A percentile compares a stretch with the other conserved stretches of the same genome.
Evolutionary conservation across 2,329 filamentous ascomycete genomes (phyloP).

Genomic region (Penicillium rolfsii): DNA sequence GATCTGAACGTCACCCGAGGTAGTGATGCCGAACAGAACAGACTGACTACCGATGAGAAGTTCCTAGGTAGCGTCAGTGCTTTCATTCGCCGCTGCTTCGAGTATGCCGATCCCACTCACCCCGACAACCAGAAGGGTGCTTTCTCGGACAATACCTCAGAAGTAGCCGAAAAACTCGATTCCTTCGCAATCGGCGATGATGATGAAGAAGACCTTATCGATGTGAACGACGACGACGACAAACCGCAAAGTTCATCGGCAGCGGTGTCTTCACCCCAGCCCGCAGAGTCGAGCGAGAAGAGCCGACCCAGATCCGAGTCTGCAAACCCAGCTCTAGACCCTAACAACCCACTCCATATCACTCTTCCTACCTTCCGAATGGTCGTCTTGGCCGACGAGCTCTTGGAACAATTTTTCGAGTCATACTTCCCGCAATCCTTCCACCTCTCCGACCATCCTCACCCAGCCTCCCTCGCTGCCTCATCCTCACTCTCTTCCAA

Average conservation of each 20-base stretch:
- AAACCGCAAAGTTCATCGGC: conserved; percentile 33
- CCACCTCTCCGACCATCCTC: conserved; percentile 72
- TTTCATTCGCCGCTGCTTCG: conserved; percentile 94
- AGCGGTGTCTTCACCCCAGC: conserved; percentile 20
- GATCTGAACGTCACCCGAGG: conserved; percentile 52
- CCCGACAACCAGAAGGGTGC: conserved; percentile 59
- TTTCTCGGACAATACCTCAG: conserved; percentile 36
- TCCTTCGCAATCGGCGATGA: conserved; percentile 79
- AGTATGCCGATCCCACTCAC: conserved; percentile 93
- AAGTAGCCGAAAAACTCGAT: conserved; percentile 49
- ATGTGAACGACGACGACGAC: conserved; percentile 37
- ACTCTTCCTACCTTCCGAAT: conserved; percentile 97
- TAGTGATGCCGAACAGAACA: conserved; percentile 45
- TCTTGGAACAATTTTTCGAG: conserved; percentile 96
- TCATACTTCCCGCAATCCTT: conserved; percentile 92
- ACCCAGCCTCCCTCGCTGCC: conserved; percentile 50
- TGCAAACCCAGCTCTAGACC: conserved; percentile 88
- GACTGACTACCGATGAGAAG: conserved; percentile 73
- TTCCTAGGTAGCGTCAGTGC: conserved; percentile 93
- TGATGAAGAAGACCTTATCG: conserved; percentile 56
- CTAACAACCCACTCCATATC: conserved; percentile 89
- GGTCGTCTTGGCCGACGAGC: conserved; percentile 94
- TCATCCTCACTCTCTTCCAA: conserved; percentile 63
- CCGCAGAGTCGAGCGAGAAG: conserved; percentile 30
- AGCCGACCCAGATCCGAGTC: conserved; percentile 70